These are phyloP conservation scores for Aristolochia contorta DNA, from an alignment of 164 flowering plant species.

Conservation along the genomic window DNA sequence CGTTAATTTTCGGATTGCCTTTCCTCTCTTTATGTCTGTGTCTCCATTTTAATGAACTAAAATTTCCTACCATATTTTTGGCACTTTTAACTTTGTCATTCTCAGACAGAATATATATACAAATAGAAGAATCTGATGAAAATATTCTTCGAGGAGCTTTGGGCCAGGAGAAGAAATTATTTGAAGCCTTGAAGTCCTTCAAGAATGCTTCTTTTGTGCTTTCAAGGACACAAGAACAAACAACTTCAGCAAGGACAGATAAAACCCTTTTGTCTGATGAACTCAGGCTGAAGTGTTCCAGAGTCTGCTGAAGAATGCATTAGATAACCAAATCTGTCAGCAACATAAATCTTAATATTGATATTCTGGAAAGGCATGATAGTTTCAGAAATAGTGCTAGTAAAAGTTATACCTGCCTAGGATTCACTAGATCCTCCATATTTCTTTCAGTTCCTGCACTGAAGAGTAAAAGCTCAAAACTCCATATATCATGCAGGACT, in stretches of 20 bases:
- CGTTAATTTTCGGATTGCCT: slow-evolving; percentile 18
- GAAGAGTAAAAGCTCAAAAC: slow-evolving; percentile 55
- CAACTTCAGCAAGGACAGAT: slow-evolving; percentile 69
- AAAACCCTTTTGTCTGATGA: slow-evolving; percentile 55
- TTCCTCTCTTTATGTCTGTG: slow-evolving; percentile 14
- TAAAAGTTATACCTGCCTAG: slow-evolving; percentile 49
- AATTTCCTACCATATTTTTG: slow-evolving; percentile 34
- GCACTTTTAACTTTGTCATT: slow-evolving; percentile 60
- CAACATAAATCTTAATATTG: slow-evolving; percentile 22
- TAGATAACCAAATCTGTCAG: slow-evolving; percentile 61
- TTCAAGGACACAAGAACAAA: slow-evolving; percentile 57
- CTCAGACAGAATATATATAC: slow-evolving; percentile 36
- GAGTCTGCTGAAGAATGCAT: slow-evolving; percentile 71
- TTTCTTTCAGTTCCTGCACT: slow-evolving; percentile 60
- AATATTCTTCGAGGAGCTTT: slow-evolving; percentile 30
- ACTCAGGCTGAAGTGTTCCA: slow-evolving; percentile 42
- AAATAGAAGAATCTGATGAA: slow-evolving; percentile 58
- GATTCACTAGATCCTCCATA: slow-evolving; percentile 66
- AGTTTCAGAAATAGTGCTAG: not conserved
- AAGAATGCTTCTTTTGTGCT: slow-evolving; percentile 40
- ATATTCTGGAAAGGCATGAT: slow-evolving; percentile 15
- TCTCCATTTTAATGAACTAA: slow-evolving; percentile 23
- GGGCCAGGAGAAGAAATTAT: slow-evolving; percentile 40
- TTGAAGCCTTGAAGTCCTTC: slow-evolving; percentile 18
- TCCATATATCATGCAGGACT: slow-evolving; percentile 57